Evolutionary conservation across 805 yeast species (phyloP), one percentile per base, ranked within the genome.

Genomic region (Maudiozyma serrabonitensis): DNA sequence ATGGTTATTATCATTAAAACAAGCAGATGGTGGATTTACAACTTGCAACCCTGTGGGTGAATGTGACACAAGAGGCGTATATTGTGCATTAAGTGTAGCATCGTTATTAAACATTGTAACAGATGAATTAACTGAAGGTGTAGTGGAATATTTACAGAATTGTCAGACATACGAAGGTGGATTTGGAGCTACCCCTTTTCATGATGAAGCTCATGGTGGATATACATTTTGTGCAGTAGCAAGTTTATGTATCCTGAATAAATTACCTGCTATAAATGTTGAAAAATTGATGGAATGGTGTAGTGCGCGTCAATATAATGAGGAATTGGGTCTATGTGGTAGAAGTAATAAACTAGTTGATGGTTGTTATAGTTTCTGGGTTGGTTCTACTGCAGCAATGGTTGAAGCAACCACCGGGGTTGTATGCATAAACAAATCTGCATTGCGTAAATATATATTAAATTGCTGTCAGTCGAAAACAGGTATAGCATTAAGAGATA

Each of bases 81-180:
- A 91, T 62, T 88, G 97, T 65, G 95, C 85, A 0, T 63, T 93
- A n/a, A 78, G 80, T 9, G 73, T 82, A 4, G 88, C 93, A 0
- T 73, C 84, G 0, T 58, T 89, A 50, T 73, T 90, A 32, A 73
- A 78, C 50, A 73, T 90, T 0, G 42, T 80, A 26, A 81, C 88
- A 1, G 78, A 76, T 0, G 85, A 83, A 52, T 67, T 93, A 8
- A 54, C 68, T 0, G 69, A 67, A 15, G 78, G 77, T 5, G 74
- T 80, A 0, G 69, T 71, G 2, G 76, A 75, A 13, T 91, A 89
- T 82, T 56, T 93, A 13, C 57, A 67, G 0, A 55, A 62, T 12
- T 88, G 96, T 57, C 99, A 93, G 66, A 86, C 91, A 0, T 90
- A 76, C 62, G 99, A 95, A 68, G 99, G 99, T 23, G 99, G 99